These are phyloP conservation scores for Diophrys appendiculata DNA, from an alignment of 73 alveolate species.

Conservation along the genomic window DNA sequence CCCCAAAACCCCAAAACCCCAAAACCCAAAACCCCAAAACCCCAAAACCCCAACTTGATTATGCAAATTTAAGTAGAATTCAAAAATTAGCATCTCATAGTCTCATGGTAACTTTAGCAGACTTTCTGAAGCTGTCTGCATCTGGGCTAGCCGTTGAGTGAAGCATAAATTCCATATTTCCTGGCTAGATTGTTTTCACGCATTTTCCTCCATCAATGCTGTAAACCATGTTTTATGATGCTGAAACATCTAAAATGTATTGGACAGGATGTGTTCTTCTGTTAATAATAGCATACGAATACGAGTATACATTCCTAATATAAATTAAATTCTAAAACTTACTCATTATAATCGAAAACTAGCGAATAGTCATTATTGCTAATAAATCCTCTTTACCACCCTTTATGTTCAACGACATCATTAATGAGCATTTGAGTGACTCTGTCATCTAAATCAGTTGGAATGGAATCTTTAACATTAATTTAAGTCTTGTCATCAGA, in stretches of 20 bases:
- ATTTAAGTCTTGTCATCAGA: conserved; percentile 53
- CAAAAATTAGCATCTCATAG: no score
- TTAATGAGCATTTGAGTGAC: conserved; percentile 6
- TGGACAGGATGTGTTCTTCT: not conserved
- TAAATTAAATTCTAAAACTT: conserved; percentile 5
- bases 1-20: no score
- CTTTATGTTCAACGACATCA: not conserved
- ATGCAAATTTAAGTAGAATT: no score
- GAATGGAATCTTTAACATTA: conserved; percentile 46
- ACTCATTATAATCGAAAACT: conserved; percentile 25
- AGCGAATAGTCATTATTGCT: conserved; percentile 12
- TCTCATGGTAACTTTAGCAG: not conserved
- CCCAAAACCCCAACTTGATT: no score
- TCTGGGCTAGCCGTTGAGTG: conserved; percentile 53
- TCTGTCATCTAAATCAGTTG: conserved; percentile 2
- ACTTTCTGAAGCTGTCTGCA: conserved; percentile 29
- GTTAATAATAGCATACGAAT: conserved; percentile 39
- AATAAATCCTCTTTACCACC: conserved; percentile 23
- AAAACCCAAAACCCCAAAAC: no score
- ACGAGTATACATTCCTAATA: conserved; percentile 15
- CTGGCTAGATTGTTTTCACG: conserved; percentile 35
- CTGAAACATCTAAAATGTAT: conserved; percentile 25
- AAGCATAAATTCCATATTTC: conserved; percentile 24
- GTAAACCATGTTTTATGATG: conserved; percentile 46
- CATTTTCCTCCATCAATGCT: conserved; percentile 16